These are phyloP conservation scores for Phytopythium sindhum DNA, from an alignment of 352 stramenopile species.

Conservation along the genomic window DNA sequence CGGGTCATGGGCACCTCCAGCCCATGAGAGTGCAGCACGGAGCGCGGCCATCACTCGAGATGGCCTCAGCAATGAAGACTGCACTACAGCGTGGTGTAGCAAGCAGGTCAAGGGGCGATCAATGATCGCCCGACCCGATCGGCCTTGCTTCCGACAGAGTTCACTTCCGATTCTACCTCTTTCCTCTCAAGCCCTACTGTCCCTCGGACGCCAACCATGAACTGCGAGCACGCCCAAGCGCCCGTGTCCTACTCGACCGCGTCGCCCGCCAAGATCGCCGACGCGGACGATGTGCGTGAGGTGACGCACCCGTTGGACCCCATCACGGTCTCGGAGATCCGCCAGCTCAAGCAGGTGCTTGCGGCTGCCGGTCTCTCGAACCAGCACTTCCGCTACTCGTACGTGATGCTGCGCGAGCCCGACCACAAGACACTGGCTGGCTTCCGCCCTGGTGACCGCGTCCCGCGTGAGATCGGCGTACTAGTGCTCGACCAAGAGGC, in stretches of 20 bases:
- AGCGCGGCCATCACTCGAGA: background rate
- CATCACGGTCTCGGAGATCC: slow-evolving; percentile 37
- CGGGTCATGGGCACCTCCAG: background rate
- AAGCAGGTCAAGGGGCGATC: background rate
- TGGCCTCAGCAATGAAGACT: background rate
- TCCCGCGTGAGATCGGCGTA: slow-evolving; percentile 38
- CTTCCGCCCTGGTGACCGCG: slow-evolving; percentile 25
- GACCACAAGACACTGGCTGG: slow-evolving; percentile 36
- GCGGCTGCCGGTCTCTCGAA: slow-evolving; percentile 28
- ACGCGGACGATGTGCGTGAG: background rate
- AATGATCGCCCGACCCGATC: background rate
- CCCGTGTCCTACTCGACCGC: background rate
- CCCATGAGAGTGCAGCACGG: background rate
- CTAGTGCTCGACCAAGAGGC: slow-evolving; percentile 33
- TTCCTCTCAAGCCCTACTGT: background rate
- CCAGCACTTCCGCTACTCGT: slow-evolving; percentile 34
- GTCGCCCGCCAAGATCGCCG: background rate
- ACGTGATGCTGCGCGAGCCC: slow-evolving; percentile 48
- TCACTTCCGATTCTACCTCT: slow-evolving; percentile 1
- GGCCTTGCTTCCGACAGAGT: background rate
- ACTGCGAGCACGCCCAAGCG: background rate
- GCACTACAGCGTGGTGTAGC: no score
- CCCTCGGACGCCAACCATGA: background rate
- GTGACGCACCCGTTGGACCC: slow-evolving; percentile 36
- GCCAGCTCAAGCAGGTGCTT: slow-evolving; percentile 36